Percentiles rank a stretch among this genome's conserved stretches.
These are phyloP conservation scores for Fusarium pseudonygamai DNA, from an alignment of 2,329 filamentous ascomycete genomes.

Conservation along the genomic window DNA sequence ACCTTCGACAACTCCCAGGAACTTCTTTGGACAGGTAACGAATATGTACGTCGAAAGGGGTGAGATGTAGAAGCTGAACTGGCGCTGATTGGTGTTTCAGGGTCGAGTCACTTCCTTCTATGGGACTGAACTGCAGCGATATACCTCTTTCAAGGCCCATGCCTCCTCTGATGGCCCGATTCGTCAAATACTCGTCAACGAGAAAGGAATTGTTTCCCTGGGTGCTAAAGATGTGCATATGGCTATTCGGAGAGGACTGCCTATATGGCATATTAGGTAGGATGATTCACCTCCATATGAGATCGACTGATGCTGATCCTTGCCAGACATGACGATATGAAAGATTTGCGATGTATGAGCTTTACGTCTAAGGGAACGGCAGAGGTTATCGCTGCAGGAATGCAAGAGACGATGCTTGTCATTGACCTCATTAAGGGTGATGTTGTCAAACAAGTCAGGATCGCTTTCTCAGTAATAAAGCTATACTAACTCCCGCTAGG, in stretches of 20 bases:
- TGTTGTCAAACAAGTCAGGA: slow-evolving; percentile 70
- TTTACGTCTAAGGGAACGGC: slow-evolving; percentile 87
- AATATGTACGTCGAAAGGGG: slow-evolving; percentile 70
- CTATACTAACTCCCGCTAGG: slow-evolving; percentile 54
- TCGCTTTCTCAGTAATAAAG: background rate
- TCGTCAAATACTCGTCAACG: slow-evolving; percentile 89
- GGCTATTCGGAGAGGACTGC: slow-evolving; percentile 80
- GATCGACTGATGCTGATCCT: slow-evolving; percentile 28
- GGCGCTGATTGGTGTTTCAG: slow-evolving; percentile 56
- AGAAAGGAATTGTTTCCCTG: slow-evolving; percentile 88
- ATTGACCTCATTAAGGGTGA: slow-evolving; percentile 76
- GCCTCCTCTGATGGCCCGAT: slow-evolving; percentile 77
- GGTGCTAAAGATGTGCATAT: slow-evolving; percentile 88
- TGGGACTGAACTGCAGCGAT: slow-evolving; percentile 83
- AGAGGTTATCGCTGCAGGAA: slow-evolving; percentile 87
- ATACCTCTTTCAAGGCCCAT: slow-evolving; percentile 90
- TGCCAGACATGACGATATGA: slow-evolving; percentile 76
- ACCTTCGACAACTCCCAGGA: slow-evolving; percentile 92
- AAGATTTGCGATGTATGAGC: slow-evolving; percentile 91
- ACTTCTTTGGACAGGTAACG: slow-evolving; percentile 91
- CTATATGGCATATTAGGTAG: slow-evolving; percentile 88
- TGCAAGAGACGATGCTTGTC: slow-evolving; percentile 86
- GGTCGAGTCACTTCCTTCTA: slow-evolving; percentile 91
- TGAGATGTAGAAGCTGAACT: background rate
- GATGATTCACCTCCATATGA: slow-evolving; percentile 34